Percentiles rank a stretch among this genome's conserved stretches.
Conservation (phyloP, 108 stramenopile species). For the Skeletonema grethae region DNA sequence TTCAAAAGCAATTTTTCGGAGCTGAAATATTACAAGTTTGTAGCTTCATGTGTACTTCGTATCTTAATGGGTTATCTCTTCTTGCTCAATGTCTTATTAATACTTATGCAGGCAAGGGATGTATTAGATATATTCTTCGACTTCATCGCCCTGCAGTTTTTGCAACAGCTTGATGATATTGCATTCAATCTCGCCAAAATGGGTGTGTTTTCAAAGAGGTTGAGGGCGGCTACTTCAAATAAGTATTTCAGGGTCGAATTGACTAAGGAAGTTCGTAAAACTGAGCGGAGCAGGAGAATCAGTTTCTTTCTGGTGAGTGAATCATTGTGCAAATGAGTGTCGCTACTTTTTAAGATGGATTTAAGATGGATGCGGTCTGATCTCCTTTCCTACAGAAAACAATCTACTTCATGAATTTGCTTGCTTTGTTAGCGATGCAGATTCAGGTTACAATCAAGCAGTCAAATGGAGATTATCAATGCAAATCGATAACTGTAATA, state of each 20-base stretch:
- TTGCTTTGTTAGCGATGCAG: background rate
- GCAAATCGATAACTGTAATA: slow-evolving; percentile 5
- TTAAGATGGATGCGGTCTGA: background rate
- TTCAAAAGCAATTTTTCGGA: background rate
- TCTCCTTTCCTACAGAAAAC: background rate
- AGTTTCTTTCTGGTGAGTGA: background rate
- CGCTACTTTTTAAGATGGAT: background rate
- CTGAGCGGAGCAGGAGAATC: background rate
- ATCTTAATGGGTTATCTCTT: slow-evolving; percentile 2
- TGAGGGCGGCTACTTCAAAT: background rate
- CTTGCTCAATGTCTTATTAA: background rate
- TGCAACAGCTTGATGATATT: slow-evolving; percentile 10
- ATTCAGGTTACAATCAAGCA: background rate
- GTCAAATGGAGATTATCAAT: slow-evolving; percentile 4
- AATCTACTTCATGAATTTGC: slow-evolving; percentile 3
- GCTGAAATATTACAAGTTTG: background rate
- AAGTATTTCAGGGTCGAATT: background rate
- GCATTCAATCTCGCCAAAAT: slow-evolving; percentile 13
- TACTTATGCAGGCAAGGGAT: background rate
- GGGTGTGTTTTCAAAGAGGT: slow-evolving; percentile 4
- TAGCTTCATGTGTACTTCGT: background rate
- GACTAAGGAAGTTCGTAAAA: background rate
- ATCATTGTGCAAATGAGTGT: background rate
- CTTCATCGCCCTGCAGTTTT: background rate
- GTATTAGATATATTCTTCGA: slow-evolving; percentile 5